These are phyloP conservation scores for Camelina neglecta DNA, from an alignment of 345 rosid genomes.

Conservation along the genomic window DNA sequence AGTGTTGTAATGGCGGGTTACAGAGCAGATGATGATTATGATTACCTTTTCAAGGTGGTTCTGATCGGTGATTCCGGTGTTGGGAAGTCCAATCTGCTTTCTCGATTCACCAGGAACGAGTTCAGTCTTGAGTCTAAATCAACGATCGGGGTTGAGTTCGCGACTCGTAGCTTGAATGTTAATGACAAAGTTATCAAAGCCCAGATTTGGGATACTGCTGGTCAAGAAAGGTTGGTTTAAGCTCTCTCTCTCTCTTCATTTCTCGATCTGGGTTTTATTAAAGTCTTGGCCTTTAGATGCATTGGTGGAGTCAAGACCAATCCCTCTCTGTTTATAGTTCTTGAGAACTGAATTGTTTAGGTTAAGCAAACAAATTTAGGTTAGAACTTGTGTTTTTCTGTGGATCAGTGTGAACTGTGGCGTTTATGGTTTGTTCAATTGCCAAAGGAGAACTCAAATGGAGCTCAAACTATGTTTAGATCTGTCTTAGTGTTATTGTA, in stretches of 20 bases:
- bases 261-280: slow-evolving; percentile 28
- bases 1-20: slow-evolving; percentile 70
- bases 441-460: not conserved
- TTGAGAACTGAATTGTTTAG: not conserved
- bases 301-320: not conserved
- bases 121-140: slow-evolving; percentile 94
- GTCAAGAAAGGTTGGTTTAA: slow-evolving; percentile 72
- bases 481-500: not conserved
- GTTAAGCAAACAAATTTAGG: slow-evolving; percentile 12
- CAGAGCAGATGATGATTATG: slow-evolving; percentile 96
- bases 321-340: not conserved
- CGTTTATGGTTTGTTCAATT: slow-evolving; percentile 12
- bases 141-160: slow-evolving; percentile 95
- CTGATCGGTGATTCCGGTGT: slow-evolving; percentile 95
- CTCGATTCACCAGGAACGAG: slow-evolving; percentile 92
- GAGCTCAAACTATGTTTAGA: not conserved
- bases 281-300: not conserved
- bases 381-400: not conserved
- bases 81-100: slow-evolving; percentile 91
- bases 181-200: slow-evolving; percentile 88
- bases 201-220: slow-evolving; percentile 99
- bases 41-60: slow-evolving; percentile 87
- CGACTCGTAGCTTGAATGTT: slow-evolving; percentile 89
- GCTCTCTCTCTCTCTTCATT: slow-evolving; percentile 10
- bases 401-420: not conserved